Percentiles rank a stretch among this genome's conserved stretches.
These are phyloP conservation scores for Ophiostoma angusticollis DNA, from an alignment of 2,329 filamentous ascomycete genomes.

Conservation along the genomic window DNA sequence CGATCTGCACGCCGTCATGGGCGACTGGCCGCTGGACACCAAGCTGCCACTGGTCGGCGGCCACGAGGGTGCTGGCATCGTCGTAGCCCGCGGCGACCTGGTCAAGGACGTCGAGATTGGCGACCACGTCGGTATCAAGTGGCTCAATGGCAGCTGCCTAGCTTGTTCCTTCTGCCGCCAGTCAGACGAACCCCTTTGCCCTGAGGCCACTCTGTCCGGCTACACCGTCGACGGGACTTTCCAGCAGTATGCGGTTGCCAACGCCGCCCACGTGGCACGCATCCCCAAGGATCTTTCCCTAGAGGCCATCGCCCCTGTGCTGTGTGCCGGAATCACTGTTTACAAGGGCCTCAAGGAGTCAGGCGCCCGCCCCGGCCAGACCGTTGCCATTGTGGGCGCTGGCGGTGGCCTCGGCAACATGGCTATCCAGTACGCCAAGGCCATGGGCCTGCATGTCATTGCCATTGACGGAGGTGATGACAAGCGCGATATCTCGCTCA, in stretches of 20 bases:
- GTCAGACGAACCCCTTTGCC: conserved; percentile 72
- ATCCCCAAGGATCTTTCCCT: conserved; percentile 67
- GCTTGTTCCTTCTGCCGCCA: conserved; percentile 72
- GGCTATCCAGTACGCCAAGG: conserved; percentile 32
- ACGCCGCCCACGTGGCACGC: conserved; percentile 71
- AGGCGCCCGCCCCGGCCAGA: conserved; percentile 23
- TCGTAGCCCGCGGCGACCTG: conserved; percentile 65
- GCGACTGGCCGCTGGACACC: conserved; percentile 18
- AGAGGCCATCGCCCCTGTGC: conserved; percentile 49
- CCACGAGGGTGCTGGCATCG: conserved; percentile 68
- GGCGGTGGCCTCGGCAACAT: conserved; percentile 39
- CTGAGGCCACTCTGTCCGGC: conserved; percentile 62
- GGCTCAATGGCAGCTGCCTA: conserved; percentile 82
- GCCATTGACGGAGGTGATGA: conserved; percentile 31
- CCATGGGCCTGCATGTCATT: conserved; percentile 29
- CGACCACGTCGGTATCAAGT: conserved; percentile 81
- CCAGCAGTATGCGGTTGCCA: conserved; percentile 83
- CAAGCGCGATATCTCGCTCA: conserved; percentile 47
- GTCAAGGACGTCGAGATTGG: conserved; percentile 70
- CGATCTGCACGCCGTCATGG: conserved; percentile 18
- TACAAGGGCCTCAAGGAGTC: conserved; percentile 27
- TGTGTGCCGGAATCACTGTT: conserved; percentile 37
- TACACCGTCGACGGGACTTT: conserved; percentile 90
- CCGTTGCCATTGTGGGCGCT: conserved; percentile 30
- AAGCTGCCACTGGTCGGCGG: conserved; percentile 33